phyloP scores from a whole-genome alignment of 1,139 yeast genomes.

The Diutina catenulata region DNA sequence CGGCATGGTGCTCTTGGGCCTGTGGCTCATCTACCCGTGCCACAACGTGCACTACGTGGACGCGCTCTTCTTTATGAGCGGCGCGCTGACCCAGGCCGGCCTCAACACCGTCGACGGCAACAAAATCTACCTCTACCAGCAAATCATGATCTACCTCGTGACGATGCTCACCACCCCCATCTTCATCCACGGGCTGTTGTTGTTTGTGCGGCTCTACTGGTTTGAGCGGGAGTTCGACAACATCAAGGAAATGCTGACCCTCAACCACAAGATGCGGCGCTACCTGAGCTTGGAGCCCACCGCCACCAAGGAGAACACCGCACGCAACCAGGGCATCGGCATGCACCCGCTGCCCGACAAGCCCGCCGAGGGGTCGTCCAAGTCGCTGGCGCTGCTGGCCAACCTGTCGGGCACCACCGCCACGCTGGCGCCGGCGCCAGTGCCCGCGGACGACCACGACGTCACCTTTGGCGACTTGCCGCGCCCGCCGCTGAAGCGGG shows the following conservation, averaged over 20 bases:
- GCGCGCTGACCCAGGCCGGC: constrained; percentile 88
- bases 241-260: constrained; percentile 62
- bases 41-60: constrained; percentile 61
- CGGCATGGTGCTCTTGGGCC: constrained; percentile 43
- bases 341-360: constrained; percentile 5
- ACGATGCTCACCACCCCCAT: constrained; percentile 76
- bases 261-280: constrained; percentile 69
- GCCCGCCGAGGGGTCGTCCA: neutral
- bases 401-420: neutral
- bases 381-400: neutral
- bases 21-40: constrained; percentile 68
- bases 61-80: constrained; percentile 61
- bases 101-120: constrained; percentile 68
- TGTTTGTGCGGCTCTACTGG: constrained; percentile 77
- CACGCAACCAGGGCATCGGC: constrained; percentile 26
- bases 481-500: constrained; percentile 24
- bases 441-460: constrained; percentile 13
- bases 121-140: constrained; percentile 58
- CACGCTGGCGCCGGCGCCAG: neutral
- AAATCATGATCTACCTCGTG: constrained; percentile 48
- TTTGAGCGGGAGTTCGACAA: constrained; percentile 81
- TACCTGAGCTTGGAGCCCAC: constrained; percentile 61
- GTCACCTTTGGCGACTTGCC: constrained; percentile 31
- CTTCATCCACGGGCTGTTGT: constrained; percentile 70
- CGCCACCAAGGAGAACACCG: constrained; percentile 23